Evolutionary conservation across 495 filamentous ascomycete genomes (phyloP).

Genomic region (Poronia punctata): DNA sequence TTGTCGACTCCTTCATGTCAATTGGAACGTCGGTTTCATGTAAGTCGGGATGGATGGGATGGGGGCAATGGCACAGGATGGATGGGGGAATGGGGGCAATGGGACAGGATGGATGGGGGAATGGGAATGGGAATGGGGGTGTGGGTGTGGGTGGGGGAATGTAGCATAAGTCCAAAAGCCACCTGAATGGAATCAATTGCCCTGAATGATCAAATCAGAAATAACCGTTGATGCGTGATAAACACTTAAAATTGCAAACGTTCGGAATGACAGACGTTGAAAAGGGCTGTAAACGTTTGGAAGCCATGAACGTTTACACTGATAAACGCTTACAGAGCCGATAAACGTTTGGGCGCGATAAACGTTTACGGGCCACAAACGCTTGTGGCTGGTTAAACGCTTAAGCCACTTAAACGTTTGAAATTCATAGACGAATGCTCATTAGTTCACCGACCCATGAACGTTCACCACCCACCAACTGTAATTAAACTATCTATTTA

Average conservation of each 20-base stretch:
- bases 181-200: not conserved
- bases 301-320: not conserved
- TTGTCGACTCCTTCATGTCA: not conserved
- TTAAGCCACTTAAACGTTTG: not conserved
- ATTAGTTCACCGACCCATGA: not conserved
- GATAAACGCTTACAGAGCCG: not conserved
- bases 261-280: not conserved
- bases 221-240: no score
- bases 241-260: not conserved
- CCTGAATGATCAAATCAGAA: not conserved
- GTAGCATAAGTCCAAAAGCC: not conserved
- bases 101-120: not conserved
- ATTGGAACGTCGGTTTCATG: constrained; percentile 2
- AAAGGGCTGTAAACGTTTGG: not conserved
- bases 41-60: not conserved
- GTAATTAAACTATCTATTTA: not conserved
- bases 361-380: not conserved
- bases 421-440: not conserved
- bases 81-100: not conserved
- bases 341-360: not conserved
- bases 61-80: not conserved
- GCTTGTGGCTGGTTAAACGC: not conserved
- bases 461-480: not conserved
- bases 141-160: no score
- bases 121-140: not conserved